Base-by-base conservation (phyloP, 1,284 basidiomycete species). In the Ustilago trichophora region DNA sequence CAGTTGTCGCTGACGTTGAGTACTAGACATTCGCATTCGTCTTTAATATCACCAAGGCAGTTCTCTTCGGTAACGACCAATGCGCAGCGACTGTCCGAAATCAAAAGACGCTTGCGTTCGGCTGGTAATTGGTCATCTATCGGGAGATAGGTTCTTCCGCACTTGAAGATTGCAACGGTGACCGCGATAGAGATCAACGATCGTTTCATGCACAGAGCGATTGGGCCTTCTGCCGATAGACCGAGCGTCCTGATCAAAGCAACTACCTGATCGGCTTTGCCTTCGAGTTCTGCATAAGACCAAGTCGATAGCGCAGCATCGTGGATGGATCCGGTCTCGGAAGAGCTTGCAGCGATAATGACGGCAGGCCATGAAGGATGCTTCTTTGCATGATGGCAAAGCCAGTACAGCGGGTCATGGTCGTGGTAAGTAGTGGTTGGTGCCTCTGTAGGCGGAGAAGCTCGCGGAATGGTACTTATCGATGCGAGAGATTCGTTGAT, bases 131-230 rank as follows among this genome's bases (percentile, higher is more conserved):
- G 85, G 3, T 86, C 84, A 60, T 87, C 86, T 50, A 87, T 86
- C 85, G 87, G 41, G 42, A 86, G 86, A 22, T 87, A 87, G 47
- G 86, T 86, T 32, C 83, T 85, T 32, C 86, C 86, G 29, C 85
- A 84, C 41, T 84, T 85, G 55, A 86, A 82, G 29, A 86, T 83
- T 9, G 84, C 86, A 38, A 85, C 82, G 57, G 85, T 80, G 9
- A 83, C 82, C 19, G 84, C 72, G 41, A 86, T 84, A 60, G 85
- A 87, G 46, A 81, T 59, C 19, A 84, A 64, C 41, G 85, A 81
- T 16, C 86, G 83, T 44, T 82, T 73, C 79, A 85, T 83, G 55
- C 85, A 87, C 41, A 87, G 78, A n/a, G 85, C 85, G 3, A 87
- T 84, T 13, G 83, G 82, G 40, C 85, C 84, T 53, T 85, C 85